A percentile compares a stretch with the other conserved stretches of the same genome.
phyloP scores from a whole-genome alignment of 306 rosid species.

The Crotalaria pallida region DNA sequence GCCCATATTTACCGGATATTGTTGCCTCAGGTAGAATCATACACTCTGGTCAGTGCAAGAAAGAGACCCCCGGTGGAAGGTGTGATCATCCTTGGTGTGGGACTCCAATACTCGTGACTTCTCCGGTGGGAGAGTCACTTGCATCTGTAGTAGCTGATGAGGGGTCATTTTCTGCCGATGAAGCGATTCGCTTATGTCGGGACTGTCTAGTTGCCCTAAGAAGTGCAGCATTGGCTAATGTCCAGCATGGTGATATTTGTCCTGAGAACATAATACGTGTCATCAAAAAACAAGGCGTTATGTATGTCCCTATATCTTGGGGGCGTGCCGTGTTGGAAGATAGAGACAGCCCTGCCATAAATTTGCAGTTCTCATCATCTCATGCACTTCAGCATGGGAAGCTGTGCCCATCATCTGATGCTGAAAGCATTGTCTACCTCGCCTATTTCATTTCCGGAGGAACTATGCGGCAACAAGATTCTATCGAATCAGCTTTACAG shows the following conservation, averaged over 20 bases:
- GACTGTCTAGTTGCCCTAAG: constrained; percentile 74
- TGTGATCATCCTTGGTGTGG: constrained; percentile 95
- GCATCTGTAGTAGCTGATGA: constrained; percentile 48
- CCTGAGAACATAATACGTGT: constrained; percentile 77
- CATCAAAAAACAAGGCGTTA: constrained; percentile 32
- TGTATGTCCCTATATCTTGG: constrained; percentile 76
- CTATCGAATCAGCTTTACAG: constrained; percentile 86
- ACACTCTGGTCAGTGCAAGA: constrained; percentile 73
- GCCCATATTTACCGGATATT: constrained; percentile 70
- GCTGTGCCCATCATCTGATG: constrained; percentile 93
- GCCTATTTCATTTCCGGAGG: constrained; percentile 67
- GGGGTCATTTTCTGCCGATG: constrained; percentile 63
- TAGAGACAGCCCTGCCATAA: constrained; percentile 83
- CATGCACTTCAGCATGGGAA: constrained; percentile 94
- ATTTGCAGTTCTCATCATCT: constrained; percentile 79
- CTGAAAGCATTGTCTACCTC: constrained; percentile 78
- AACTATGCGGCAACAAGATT: constrained; percentile 63
- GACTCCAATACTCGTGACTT: constrained; percentile 82
- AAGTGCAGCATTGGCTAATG: constrained; percentile 67
- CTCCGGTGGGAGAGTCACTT: constrained; percentile 76
- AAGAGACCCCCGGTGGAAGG: constrained; percentile 67
- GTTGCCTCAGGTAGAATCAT: constrained; percentile 76
- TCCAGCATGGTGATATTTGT: constrained; percentile 87
- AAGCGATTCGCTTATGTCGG: constrained; percentile 68
- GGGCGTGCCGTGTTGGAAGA: constrained; percentile 91